These are phyloP conservation scores for Gymnopus androsaceus DNA, from an alignment of 1,284 basidiomycete genomes.

Conservation along the genomic window DNA sequence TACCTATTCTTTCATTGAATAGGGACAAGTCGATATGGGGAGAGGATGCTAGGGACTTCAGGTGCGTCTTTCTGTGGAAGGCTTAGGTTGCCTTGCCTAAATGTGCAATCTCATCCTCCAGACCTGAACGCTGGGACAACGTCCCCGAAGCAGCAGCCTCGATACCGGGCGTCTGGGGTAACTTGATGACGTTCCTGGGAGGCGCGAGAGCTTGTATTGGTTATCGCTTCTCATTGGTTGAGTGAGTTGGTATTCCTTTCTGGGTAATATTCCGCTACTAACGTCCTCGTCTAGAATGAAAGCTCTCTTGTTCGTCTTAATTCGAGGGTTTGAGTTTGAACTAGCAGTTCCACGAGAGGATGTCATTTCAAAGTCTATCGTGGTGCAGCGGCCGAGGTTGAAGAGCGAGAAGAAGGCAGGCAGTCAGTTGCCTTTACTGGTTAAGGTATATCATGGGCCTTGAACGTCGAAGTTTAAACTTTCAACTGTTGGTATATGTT, in stretches of 20 bases:
- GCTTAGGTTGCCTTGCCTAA: not conserved
- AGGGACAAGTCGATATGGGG: conserved; percentile 53
- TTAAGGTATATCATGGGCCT: conserved; percentile 19
- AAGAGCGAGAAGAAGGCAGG: conserved; percentile 27
- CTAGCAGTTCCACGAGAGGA: conserved; percentile 47
- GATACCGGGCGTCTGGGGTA: conserved; percentile 61
- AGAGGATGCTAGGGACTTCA: conserved; percentile 53
- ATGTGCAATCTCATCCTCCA: conserved; percentile 19
- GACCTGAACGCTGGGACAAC: conserved; percentile 62
- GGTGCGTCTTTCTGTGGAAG: conserved; percentile 43
- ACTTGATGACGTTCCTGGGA: conserved; percentile 61
- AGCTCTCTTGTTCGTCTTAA: conserved; percentile 56
- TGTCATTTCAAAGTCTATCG: conserved; percentile 37
- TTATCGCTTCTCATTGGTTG: conserved; percentile 68
- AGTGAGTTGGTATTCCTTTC: conserved; percentile 38
- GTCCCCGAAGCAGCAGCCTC: conserved; percentile 43
- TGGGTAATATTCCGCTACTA: not conserved
- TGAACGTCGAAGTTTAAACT: not conserved
- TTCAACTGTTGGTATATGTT: too few relatives aligned
- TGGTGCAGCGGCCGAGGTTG: conserved; percentile 35
- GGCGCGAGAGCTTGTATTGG: conserved; percentile 68
- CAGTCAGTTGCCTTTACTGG: conserved; percentile 33
- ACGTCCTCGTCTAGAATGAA: conserved; percentile 45
- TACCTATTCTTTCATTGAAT: conserved; percentile 53
- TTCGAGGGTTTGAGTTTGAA: conserved; percentile 58